Base-by-base conservation (phyloP, 1,284 basidiomycete genomes). In the Microbotryomycetes sp. region DNA sequence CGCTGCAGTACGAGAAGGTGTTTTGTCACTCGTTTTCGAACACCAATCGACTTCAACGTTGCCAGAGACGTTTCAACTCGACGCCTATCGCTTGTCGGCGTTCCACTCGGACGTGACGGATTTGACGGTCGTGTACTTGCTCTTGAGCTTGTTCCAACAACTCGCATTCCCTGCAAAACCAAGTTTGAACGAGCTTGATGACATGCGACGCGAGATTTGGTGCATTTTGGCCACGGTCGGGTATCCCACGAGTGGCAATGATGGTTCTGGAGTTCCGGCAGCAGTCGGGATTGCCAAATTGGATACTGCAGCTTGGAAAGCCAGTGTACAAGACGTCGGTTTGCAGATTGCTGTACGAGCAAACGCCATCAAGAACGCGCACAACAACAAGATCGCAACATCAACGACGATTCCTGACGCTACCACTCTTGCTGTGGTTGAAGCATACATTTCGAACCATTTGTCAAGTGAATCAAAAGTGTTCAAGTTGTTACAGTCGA, bases 1-100 rank as follows among this genome's bases (percentile, higher is more conserved):
- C 36, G 36, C 36, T 12, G 36, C 19, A 9, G 36, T 42, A 12
- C 36, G 36, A 48, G 50, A 42, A 58, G 47, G 56, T 42, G 77
- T 89, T 59, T 78, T 86, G n/a, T 81, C 86, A 72, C 78, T 89
- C 65, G 80, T 88, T 69, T 86, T 88, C 76, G 76, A 81, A 53
- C n/a, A n/a, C n/a, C n/a, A n/a, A n/a, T n/a, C n/a, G n/a, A 80
- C 83, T 16, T 47, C 71, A 76, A 30, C 19, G 58, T 83, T 84
- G 74, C 90, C 91, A 23, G 92, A 94, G 78, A 89, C 88, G 3
- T 80, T 89, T 32, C 87, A 88, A 74, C 85, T 93, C 67, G 92
- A 94, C 77, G 83, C 83, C 57, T 79, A 83, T 50, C 84, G 92
- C 28, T 79, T 96, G 31, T 78, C 81, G 55, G 81, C 82, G 42